Percentiles rank a stretch among this genome's conserved stretches.
These are phyloP conservation scores for Penicillium sp. DNA, from an alignment of 2,329 filamentous ascomycete genomes.

Conservation along the genomic window DNA sequence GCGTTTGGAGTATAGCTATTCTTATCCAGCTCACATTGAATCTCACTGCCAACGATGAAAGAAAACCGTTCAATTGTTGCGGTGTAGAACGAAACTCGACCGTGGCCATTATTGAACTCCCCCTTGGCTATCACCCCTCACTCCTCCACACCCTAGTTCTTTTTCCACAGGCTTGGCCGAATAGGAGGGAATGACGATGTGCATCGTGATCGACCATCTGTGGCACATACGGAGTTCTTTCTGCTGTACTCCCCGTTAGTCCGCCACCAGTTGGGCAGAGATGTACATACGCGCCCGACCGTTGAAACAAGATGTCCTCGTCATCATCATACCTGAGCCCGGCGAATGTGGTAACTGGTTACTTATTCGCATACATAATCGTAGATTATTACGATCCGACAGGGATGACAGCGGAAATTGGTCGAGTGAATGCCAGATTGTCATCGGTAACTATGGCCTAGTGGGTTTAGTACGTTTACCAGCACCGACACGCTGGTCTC, in stretches of 20 bases:
- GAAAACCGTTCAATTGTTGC: not conserved
- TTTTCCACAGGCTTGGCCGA: slow-evolving; percentile 12
- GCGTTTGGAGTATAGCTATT: slow-evolving; percentile 20
- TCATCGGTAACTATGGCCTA: too few species aligned
- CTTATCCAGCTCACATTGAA: not conserved
- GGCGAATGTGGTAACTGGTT: not conserved
- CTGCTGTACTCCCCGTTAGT: slow-evolving; percentile 12
- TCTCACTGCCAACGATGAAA: not conserved
- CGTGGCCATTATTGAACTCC: slow-evolving; percentile 5
- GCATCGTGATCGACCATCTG: slow-evolving; percentile 31
- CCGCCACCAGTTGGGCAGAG: slow-evolving; percentile 22
- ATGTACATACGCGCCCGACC: slow-evolving; percentile 20
- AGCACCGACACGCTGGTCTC: slow-evolving; percentile 36
- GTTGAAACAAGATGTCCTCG: slow-evolving; percentile 18
- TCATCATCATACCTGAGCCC: slow-evolving; percentile 12
- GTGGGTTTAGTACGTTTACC: not conserved
- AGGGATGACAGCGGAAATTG: slow-evolving; percentile 27
- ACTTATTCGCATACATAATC: not conserved
- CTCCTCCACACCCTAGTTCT: slow-evolving; percentile 9
- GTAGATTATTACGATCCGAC: not conserved
- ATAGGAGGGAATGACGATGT: slow-evolving; percentile 32
- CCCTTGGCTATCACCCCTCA: slow-evolving; percentile 6
- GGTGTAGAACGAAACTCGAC: slow-evolving; percentile 2
- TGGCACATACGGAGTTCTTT: slow-evolving; percentile 22
- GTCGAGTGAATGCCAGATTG: slow-evolving; percentile 18